phyloP scores from a whole-genome alignment of 495 filamentous ascomycete species.

The Trichoderma reesei region DNA sequence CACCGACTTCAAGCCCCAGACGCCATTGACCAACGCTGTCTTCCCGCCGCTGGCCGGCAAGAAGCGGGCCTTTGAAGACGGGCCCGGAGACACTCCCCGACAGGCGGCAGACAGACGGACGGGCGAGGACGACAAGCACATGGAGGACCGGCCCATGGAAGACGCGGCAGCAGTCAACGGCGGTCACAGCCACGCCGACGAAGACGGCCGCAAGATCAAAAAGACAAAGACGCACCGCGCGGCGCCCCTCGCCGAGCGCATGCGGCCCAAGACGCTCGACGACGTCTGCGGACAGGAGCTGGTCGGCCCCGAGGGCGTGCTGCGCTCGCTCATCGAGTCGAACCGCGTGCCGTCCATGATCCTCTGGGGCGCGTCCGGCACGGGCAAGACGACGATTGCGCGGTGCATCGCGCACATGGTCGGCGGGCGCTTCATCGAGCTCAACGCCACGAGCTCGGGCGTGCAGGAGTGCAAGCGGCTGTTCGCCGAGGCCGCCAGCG shows the following conservation, averaged over 20 bases:
- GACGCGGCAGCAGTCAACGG: neutral
- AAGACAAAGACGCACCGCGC: slow-evolving; percentile 57
- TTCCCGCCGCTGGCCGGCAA: slow-evolving; percentile 13
- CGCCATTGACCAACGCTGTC: slow-evolving; percentile 20
- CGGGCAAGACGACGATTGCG: slow-evolving; percentile 95
- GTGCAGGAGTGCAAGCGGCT: slow-evolving; percentile 95
- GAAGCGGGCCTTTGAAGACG: slow-evolving; percentile 39
- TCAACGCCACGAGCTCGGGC: slow-evolving; percentile 84
- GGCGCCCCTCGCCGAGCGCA: slow-evolving; percentile 83
- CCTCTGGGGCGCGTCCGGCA: slow-evolving; percentile 84
- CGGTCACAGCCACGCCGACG: slow-evolving; percentile 16
- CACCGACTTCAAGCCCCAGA: slow-evolving; percentile 16
- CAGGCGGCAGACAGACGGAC: too few species aligned
- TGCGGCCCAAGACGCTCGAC: slow-evolving; percentile 76
- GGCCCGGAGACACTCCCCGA: slow-evolving; percentile 27
- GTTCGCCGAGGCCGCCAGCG: slow-evolving; percentile 74
- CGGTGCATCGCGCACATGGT: slow-evolving; percentile 79
- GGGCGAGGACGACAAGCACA: slow-evolving; percentile 7
- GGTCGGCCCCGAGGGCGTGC: slow-evolving; percentile 71
- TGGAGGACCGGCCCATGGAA: slow-evolving; percentile 11
- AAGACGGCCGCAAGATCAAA: slow-evolving; percentile 38
- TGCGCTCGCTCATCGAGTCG: slow-evolving; percentile 83
- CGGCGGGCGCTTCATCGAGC: slow-evolving; percentile 82
- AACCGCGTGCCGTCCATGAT: slow-evolving; percentile 90
- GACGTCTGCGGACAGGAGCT: slow-evolving; percentile 88